A percentile compares a stretch with the other conserved stretches of the same genome.
phyloP scores from a whole-genome alignment of 768 basidiomycete genomes.

The Pleurotus cornucopiae region DNA sequence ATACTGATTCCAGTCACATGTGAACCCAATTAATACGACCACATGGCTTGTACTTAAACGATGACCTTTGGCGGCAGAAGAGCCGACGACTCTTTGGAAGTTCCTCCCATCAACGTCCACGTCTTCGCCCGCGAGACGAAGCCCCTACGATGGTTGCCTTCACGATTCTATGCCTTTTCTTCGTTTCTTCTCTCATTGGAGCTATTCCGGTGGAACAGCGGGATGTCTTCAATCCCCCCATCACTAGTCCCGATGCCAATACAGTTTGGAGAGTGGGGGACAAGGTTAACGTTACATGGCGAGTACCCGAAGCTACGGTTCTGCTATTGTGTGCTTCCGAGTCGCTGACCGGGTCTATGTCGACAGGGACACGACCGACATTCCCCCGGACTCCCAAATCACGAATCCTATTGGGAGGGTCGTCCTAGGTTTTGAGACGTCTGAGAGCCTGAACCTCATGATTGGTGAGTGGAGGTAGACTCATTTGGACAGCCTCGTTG shows the following conservation, averaged over 20 bases:
- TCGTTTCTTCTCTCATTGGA: slow-evolving; percentile 24
- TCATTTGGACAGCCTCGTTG: neutral
- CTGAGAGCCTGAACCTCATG: slow-evolving; percentile 49
- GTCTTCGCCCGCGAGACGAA: slow-evolving; percentile 7
- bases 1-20: neutral
- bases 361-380: slow-evolving; percentile 45
- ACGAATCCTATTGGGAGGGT: slow-evolving; percentile 48
- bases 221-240: slow-evolving; percentile 46
- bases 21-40: neutral
- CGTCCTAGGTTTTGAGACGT: slow-evolving; percentile 44
- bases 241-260: slow-evolving; percentile 39
- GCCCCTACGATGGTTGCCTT: slow-evolving; percentile 24
- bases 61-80: neutral
- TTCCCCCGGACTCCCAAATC: slow-evolving; percentile 39
- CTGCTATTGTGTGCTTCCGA: neutral
- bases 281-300: slow-evolving; percentile 51
- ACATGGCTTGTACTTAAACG: slow-evolving; percentile 6
- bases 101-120: slow-evolving; percentile 1
- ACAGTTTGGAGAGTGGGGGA: slow-evolving; percentile 50
- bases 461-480: slow-evolving; percentile 32
- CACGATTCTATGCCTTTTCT: slow-evolving; percentile 24
- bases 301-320: slow-evolving; percentile 14
- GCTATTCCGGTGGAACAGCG: slow-evolving; percentile 34
- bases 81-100: slow-evolving; percentile 5
- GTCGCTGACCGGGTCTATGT: neutral